Conservation (phyloP, 768 basidiomycete species). For the Clitopilus hobsonii region DNA sequence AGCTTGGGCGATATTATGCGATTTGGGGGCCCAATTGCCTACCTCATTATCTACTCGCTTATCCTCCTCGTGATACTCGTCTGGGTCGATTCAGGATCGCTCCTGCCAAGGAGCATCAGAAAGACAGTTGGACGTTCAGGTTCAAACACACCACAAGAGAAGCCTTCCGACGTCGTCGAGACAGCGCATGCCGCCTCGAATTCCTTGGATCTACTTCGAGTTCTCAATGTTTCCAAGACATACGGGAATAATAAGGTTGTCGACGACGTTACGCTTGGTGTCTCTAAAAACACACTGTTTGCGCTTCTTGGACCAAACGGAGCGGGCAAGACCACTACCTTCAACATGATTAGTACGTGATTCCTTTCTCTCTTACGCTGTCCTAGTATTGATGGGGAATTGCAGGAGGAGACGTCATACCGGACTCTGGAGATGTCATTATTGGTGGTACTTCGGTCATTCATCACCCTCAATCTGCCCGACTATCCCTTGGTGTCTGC, state of each 20-base stretch:
- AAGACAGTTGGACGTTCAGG: conserved; percentile 21
- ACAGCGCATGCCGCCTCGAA: conserved; percentile 45
- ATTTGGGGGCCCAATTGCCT: conserved; percentile 73
- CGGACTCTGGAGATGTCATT: conserved; percentile 63
- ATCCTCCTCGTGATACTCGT: conserved; percentile 61
- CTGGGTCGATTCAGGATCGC: conserved; percentile 67
- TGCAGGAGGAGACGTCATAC: conserved; percentile 64
- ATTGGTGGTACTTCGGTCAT: conserved; percentile 67
- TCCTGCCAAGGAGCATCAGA: conserved; percentile 40
- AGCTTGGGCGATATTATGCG: conserved; percentile 50
- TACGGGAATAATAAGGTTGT: conserved; percentile 58
- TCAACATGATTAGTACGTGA: conserved; percentile 71
- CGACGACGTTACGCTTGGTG: conserved; percentile 68
- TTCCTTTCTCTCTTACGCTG: neutral
- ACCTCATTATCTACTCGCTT: conserved; percentile 59
- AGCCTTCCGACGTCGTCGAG: conserved; percentile 43
- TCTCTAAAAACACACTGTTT: conserved; percentile 57
- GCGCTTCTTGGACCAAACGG: conserved; percentile 80
- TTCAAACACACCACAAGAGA: neutral
- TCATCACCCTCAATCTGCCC: conserved; percentile 56
- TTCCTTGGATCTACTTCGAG: conserved; percentile 56
- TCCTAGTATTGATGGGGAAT: neutral
- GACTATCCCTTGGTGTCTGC: conserved; percentile 73
- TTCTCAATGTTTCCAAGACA: conserved; percentile 58
- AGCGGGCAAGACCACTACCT: conserved; percentile 79